phyloP scores from a whole-genome alignment of 1,139 yeast species.

The Kodamaea sp. region DNA sequence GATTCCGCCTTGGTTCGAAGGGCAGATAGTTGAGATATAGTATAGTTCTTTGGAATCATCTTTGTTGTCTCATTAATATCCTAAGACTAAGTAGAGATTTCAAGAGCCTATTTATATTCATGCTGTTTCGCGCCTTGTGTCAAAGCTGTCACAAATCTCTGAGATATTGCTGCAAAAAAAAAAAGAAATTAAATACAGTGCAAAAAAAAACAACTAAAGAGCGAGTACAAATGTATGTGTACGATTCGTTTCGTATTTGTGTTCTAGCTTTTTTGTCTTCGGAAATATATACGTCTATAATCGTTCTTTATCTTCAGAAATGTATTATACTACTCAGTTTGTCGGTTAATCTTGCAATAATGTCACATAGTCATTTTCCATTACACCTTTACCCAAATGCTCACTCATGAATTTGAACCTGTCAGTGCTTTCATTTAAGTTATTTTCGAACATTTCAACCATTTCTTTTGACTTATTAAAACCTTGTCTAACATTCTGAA shows the following conservation, averaged over 20 bases:
- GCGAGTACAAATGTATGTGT: too few relatives aligned
- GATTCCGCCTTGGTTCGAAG: slow-evolving; percentile 2
- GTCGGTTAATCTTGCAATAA: slow-evolving; percentile 10
- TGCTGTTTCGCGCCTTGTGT: slow-evolving; percentile 6
- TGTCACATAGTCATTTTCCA: slow-evolving; percentile 45
- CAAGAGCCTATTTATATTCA: not conserved
- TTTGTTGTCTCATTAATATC: slow-evolving; percentile 1
- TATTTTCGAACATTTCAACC: slow-evolving; percentile 57
- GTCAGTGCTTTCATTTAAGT: slow-evolving; percentile 58
- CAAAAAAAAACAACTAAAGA: not conserved
- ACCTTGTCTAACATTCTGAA: slow-evolving; percentile 53
- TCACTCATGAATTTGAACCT: slow-evolving; percentile 75
- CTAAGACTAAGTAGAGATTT: too few relatives aligned
- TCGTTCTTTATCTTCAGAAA: too few relatives aligned
- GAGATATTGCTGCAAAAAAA: slow-evolving; percentile 12
- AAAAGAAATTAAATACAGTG: not conserved
- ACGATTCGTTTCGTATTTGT: too few relatives aligned
- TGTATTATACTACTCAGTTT: too few relatives aligned
- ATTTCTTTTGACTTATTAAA: slow-evolving; percentile 64
- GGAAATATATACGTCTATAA: too few relatives aligned
- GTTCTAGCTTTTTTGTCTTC: too few relatives aligned
- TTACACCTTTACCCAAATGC: slow-evolving; percentile 82
- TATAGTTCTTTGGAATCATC: not conserved
- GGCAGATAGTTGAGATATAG: not conserved
- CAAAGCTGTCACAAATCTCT: slow-evolving; percentile 12